phyloP scores from a whole-genome alignment of 106 monocot species.

The Narthecium ossifragum region DNA sequence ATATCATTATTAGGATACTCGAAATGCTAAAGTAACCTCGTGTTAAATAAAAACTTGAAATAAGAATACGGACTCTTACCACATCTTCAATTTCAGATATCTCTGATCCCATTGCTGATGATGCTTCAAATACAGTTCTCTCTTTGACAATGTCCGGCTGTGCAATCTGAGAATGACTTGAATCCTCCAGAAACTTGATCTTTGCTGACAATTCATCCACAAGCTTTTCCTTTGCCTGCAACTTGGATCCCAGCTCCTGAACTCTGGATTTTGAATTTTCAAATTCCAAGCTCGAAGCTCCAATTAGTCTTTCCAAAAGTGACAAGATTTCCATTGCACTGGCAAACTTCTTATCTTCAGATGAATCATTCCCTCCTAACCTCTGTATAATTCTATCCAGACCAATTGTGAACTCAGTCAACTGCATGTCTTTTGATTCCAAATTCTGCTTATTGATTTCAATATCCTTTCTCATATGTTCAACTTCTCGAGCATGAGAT shows the following conservation, averaged over 20 bases:
- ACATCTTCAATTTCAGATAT: constrained; percentile 85
- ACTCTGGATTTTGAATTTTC: constrained; percentile 55
- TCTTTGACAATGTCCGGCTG: constrained; percentile 51
- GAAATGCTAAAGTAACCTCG: too few relatives aligned
- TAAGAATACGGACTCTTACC: constrained; percentile 31
- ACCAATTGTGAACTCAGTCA: constrained; percentile 35
- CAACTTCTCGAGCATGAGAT: constrained; percentile 38
- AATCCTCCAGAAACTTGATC: constrained; percentile 67
- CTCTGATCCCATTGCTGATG: constrained; percentile 47
- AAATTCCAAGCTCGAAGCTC: constrained; percentile 32
- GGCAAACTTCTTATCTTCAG: constrained; percentile 41
- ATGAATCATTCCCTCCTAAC: constrained; percentile 35
- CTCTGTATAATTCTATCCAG: constrained; percentile 59
- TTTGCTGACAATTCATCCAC: constrained; percentile 50
- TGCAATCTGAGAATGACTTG: constrained; percentile 24
- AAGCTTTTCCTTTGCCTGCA: constrained; percentile 49
- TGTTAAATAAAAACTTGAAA: background rate
- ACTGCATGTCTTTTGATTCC: constrained; percentile 37
- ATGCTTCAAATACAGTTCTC: constrained; percentile 54
- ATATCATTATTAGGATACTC: too few relatives aligned
- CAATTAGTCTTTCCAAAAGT: constrained; percentile 47
- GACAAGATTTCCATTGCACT: constrained; percentile 36
- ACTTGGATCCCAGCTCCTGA: constrained; percentile 60
- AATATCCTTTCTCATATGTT: constrained; percentile 46
- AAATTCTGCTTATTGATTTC: constrained; percentile 33